phyloP scores from a whole-genome alignment of 2,329 filamentous ascomycete species.

The Pseudocercospora eumusae region DNA sequence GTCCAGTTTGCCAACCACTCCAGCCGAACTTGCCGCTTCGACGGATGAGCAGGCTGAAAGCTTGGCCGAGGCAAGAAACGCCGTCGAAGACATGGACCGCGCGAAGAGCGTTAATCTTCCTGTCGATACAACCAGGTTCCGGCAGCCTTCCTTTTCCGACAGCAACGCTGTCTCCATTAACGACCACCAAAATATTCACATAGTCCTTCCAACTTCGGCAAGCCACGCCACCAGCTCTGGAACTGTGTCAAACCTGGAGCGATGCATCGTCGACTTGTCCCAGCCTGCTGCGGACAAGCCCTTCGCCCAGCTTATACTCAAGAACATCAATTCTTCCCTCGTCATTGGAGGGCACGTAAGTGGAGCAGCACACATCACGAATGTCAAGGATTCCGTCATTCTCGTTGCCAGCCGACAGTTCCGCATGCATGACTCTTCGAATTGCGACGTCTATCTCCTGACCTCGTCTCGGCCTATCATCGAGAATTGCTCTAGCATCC shows the following conservation, averaged over 20 bases:
- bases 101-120: conserved; percentile 56
- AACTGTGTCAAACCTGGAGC: conserved; percentile 66
- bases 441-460: conserved; percentile 81
- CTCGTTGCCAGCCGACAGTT: conserved; percentile 84
- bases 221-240: conserved; percentile 72
- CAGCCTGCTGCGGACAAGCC: conserved; percentile 52
- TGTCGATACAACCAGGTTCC: conserved; percentile 30
- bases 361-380: conserved; percentile 82
- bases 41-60: conserved; percentile 27
- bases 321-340: conserved; percentile 68
- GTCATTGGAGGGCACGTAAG: conserved; percentile 76
- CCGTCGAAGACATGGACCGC: conserved; percentile 38
- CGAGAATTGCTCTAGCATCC: conserved; percentile 77
- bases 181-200: conserved; percentile 68
- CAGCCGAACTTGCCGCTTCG: conserved; percentile 30
- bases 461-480: conserved; percentile 87
- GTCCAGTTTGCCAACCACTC: conserved; percentile 48
- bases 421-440: conserved; percentile 81
- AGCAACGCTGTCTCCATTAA: conserved; percentile 61
- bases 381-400: conserved; percentile 69
- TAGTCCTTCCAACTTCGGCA: conserved; percentile 72
- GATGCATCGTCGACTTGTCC: conserved; percentile 80
- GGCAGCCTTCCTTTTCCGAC: conserved; percentile 59
- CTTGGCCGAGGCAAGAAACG: conserved; percentile 14
- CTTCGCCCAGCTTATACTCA: conserved; percentile 72